Evolutionary conservation across 1,284 basidiomycete species (phyloP), one percentile per base, ranked within the genome.

Genomic region (Cutaneotrichosporon cutaneum): DNA sequence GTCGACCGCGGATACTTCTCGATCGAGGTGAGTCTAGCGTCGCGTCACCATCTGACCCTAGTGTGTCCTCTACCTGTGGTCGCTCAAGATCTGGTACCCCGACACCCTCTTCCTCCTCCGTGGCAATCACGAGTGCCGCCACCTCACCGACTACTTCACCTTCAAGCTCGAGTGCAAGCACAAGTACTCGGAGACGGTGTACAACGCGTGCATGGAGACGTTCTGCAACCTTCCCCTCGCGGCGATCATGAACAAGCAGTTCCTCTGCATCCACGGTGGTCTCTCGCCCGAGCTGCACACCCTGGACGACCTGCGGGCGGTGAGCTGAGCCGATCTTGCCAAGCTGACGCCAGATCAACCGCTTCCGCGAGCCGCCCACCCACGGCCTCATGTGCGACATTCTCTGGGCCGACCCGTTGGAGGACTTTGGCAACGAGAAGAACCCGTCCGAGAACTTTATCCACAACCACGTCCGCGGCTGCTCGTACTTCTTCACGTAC

Each of bases 61-160:
- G 90, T 94, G 91, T 77, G 91, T 94, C 11, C 82, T 94, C 47
- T 94, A 94, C 79, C 84, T 97, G 21, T 97, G 92, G 83, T 83
- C 89, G 27, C 84, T 95, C 77, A 99, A 99, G 83, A 88, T 99
- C 65, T 92, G 91, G 85, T 92, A 91, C 75, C 96, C 95, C 21
- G 87, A 88, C 69, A 91, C 90, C 65, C 85, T 98, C 56, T 88
- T 90, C 76, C 85, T 99, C 59, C 85, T 99, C 24, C 88, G 95
- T 54, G 95, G 95, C 24, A 99, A 99, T 80, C 95, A 99, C 81
- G 95, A 99, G 83, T 99, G 95, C 75, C 87, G 89, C 53, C 94
- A 97, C 81, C 83, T 97, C 62, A 97, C 94, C 11, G 93, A 95
- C 80, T 96, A 95, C 80, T 96, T 97, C 77, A 96, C 94, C 26